These are phyloP conservation scores for Suhomyces choctaworum DNA, from an alignment of 1,139 yeast genomes.

Conservation along the genomic window DNA sequence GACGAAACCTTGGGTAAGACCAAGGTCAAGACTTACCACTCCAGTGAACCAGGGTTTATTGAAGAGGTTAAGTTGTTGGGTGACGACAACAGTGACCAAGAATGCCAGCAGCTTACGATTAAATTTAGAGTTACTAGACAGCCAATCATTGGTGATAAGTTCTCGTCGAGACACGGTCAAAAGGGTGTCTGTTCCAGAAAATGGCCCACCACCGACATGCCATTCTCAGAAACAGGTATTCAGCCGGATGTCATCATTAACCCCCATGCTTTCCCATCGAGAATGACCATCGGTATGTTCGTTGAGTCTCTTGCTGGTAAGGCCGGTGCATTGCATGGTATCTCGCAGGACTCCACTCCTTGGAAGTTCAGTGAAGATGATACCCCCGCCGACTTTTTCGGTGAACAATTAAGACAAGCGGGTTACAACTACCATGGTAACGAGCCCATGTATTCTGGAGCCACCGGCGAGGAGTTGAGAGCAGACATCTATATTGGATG, in stretches of 20 bases:
- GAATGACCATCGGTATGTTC: slow-evolving; percentile 99
- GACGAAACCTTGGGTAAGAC: slow-evolving; percentile 93
- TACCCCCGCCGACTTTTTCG: slow-evolving; percentile 97
- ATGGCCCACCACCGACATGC: slow-evolving; percentile 98
- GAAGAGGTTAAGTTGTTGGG: slow-evolving; percentile 94
- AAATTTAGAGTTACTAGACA: slow-evolving; percentile 90
- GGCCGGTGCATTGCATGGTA: slow-evolving; percentile 97
- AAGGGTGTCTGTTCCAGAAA: slow-evolving; percentile 99
- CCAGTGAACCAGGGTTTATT: slow-evolving; percentile 90
- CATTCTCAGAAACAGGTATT: slow-evolving; percentile 92
- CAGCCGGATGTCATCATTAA: slow-evolving; percentile 97
- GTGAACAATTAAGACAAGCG: slow-evolving; percentile 81
- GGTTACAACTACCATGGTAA: slow-evolving; percentile 98
- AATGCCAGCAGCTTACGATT: slow-evolving; percentile 81
- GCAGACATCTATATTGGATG: slow-evolving; percentile 96
- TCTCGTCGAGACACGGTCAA: slow-evolving; percentile 98
- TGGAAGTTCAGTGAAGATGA: slow-evolving; percentile 90
- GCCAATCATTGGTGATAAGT: slow-evolving; percentile 96
- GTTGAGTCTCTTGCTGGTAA: slow-evolving; percentile 97
- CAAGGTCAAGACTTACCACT: slow-evolving; percentile 88
- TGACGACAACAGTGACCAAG: slow-evolving; percentile 76
- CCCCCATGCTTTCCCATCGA: slow-evolving; percentile 99
- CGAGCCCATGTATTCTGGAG: slow-evolving; percentile 99
- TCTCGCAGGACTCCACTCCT: slow-evolving; percentile 96
- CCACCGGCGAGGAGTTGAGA: slow-evolving; percentile 95